These are phyloP conservation scores for Solanum hybrid DNA, from an alignment of 305 asterid genomes.

Conservation along the genomic window DNA sequence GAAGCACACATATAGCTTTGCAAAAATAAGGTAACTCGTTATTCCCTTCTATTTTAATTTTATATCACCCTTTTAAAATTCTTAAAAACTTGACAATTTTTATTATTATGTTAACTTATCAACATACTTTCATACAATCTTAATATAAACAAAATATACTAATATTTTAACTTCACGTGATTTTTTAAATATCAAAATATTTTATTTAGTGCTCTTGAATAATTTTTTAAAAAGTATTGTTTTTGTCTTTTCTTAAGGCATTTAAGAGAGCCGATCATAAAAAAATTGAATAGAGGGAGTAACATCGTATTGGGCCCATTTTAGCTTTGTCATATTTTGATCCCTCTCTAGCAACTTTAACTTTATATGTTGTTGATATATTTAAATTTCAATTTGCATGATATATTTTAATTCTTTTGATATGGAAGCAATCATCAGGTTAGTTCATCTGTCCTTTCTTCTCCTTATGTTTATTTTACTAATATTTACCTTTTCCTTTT, in stretches of 20 bases:
- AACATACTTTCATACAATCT: neutral
- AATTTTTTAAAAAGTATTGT: no score
- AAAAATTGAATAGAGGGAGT: neutral
- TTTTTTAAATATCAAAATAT: neutral
- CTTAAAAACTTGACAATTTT: no score
- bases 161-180: neutral
- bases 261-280: neutral
- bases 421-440: neutral
- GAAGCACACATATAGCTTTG: neutral
- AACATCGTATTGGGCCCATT: neutral
- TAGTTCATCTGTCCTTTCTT: neutral
- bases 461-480: neutral
- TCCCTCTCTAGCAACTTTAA: neutral
- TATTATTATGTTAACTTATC: neutral
- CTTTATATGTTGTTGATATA: neutral
- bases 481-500: no score
- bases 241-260: neutral
- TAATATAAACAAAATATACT: neutral
- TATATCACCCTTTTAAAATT: neutral
- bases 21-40: neutral
- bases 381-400: neutral
- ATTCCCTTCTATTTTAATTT: no score
- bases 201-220: neutral
- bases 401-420: no score
- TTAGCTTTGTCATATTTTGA: neutral